phyloP scores from a whole-genome alignment of 176 grass and related monocot species.

The Areca catechu region DNA sequence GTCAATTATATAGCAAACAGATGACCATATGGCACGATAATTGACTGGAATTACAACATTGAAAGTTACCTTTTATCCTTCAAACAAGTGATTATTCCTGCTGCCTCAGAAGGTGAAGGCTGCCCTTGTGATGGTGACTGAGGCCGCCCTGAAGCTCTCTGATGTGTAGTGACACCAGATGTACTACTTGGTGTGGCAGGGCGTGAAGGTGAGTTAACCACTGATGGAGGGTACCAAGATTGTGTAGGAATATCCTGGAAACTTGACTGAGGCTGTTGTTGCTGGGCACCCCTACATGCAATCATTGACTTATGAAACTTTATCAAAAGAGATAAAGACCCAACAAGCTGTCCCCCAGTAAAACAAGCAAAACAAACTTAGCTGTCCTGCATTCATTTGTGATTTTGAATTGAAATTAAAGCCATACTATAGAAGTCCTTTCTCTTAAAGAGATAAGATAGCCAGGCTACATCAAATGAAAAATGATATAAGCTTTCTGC shows the following conservation, averaged over 20 bases:
- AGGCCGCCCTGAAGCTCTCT: constrained; percentile 47
- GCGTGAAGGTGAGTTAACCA: constrained; percentile 41
- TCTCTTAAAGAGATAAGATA: too few relatives aligned
- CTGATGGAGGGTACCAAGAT: constrained; percentile 75
- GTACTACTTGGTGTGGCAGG: constrained; percentile 44
- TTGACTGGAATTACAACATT: constrained; percentile 3
- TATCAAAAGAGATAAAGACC: not conserved
- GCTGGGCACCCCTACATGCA: constrained; percentile 38
- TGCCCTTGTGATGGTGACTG: constrained; percentile 52
- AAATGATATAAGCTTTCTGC: too few relatives aligned
- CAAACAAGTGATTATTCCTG: constrained; percentile 62
- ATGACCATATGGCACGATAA: not conserved
- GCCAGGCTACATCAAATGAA: too few relatives aligned
- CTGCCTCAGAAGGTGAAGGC: constrained; percentile 72
- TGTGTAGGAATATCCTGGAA: constrained; percentile 53
- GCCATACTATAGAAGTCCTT: too few relatives aligned
- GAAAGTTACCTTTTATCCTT: constrained; percentile 68
- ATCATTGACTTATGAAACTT: constrained; percentile 9
- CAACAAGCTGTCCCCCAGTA: not conserved
- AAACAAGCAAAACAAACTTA: too few relatives aligned
- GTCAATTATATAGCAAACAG: not conserved
- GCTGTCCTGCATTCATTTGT: too few relatives aligned
- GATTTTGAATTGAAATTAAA: too few relatives aligned
- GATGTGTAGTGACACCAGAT: constrained; percentile 36
- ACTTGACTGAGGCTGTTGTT: constrained; percentile 50